These are phyloP conservation scores for Sphagnum magellanicum DNA, from an alignment of 228 moss, liverwort and hornwort species.

Conservation along the genomic window DNA sequence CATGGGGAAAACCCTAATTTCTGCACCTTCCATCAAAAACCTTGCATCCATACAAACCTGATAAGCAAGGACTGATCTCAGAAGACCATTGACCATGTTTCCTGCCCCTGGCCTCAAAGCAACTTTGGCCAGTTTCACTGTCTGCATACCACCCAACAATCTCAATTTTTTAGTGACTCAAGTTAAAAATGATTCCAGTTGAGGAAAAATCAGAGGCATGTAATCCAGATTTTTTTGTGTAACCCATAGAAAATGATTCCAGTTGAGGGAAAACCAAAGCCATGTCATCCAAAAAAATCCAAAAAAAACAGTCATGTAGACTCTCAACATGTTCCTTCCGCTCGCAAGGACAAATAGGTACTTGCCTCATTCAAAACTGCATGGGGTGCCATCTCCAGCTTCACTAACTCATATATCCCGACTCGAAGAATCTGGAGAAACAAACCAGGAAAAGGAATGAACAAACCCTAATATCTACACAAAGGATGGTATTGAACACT, in stretches of 20 bases:
- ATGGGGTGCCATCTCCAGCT: constrained; percentile 65
- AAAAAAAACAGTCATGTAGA: neutral
- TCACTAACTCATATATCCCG: constrained; percentile 69
- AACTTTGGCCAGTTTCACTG: constrained; percentile 70
- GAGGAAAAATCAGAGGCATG: too few relatives aligned
- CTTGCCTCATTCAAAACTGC: constrained; percentile 73
- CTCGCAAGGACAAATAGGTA: neutral
- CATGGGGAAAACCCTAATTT: neutral
- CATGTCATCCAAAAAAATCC: too few relatives aligned
- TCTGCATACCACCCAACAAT: constrained; percentile 19
- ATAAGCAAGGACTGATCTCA: constrained; percentile 42
- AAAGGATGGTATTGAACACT: too few relatives aligned
- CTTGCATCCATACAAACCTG: constrained; percentile 27
- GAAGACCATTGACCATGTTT: constrained; percentile 68
- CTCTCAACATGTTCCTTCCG: neutral
- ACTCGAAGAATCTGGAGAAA: constrained; percentile 59
- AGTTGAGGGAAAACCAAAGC: neutral
- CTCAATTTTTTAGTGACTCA: neutral
- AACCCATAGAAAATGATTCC: too few relatives aligned
- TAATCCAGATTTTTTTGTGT: too few relatives aligned
- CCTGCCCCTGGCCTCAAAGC: constrained; percentile 71
- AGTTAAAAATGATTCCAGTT: too few relatives aligned
- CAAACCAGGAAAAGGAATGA: too few relatives aligned
- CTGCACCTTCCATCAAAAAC: neutral
- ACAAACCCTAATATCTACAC: too few relatives aligned